Conservation (phyloP, 306 rosid genomes). For the Pyrus bretschneideri region DNA sequence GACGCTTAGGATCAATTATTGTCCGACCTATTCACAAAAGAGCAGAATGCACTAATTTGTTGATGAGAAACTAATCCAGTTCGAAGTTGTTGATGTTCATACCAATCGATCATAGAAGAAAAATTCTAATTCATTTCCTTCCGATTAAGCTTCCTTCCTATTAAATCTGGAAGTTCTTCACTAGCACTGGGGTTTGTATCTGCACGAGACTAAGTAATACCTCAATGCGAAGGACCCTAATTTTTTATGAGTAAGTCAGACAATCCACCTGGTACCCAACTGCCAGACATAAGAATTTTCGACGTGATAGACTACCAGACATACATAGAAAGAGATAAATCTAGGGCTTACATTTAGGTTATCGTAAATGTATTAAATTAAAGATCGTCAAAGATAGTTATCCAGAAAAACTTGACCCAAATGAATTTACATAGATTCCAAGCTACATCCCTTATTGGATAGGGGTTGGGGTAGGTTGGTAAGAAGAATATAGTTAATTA, state of each 20-base stretch:
- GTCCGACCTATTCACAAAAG: no score
- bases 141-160: no score
- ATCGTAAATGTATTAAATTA: background rate
- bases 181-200: background rate
- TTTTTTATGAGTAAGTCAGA: background rate
- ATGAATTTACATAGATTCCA: background rate
- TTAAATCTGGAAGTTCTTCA: no score
- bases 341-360: no score
- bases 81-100: no score
- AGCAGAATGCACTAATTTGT: no score
- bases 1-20: no score
- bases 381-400: background rate
- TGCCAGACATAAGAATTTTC: no score
- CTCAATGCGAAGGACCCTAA: background rate
- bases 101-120: no score
- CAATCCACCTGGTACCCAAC: background rate
- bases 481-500: background rate
- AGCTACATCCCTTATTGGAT: background rate
- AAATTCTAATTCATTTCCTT: no score
- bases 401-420: background rate
- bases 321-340: background rate
- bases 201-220: background rate
- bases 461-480: background rate
- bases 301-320: background rate
- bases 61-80: no score